Percentiles rank a stretch among this genome's conserved stretches.
Evolutionary conservation across 208 protist species (phyloP).

Genomic region (Trypanosoma platydactyli): DNA sequence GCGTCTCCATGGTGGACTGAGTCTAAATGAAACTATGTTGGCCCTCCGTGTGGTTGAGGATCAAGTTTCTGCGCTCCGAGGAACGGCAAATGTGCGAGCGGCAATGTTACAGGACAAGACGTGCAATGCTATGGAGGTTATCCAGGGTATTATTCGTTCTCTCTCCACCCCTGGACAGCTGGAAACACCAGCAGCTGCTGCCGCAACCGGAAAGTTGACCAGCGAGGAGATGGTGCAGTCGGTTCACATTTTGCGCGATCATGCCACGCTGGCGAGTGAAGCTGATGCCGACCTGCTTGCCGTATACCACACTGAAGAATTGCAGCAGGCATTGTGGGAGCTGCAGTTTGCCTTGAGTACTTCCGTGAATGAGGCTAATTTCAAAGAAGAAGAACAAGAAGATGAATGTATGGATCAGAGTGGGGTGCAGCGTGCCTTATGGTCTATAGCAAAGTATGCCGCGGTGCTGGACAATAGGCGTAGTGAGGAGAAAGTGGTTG

Average conservation of each 20-base stretch:
- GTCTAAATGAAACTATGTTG: neutral
- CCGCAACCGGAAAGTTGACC: neutral
- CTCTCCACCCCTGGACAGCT: neutral
- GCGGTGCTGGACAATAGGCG: neutral
- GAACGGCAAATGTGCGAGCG: neutral
- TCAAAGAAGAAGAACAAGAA: slow-evolving; percentile 10
- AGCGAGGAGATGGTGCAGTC: neutral
- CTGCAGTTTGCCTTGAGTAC: neutral
- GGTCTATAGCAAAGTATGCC: neutral
- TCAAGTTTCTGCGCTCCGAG: neutral
- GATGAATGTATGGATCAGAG: neutral
- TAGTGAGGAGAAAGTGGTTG: neutral
- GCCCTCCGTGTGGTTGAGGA: neutral
- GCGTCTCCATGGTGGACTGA: neutral
- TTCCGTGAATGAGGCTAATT: neutral
- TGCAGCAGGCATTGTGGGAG: neutral
- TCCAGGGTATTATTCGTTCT: neutral
- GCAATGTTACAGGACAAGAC: neutral
- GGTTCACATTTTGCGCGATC: neutral
- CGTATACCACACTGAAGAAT: slow-evolving; percentile 1
- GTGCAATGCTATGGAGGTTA: slow-evolving; percentile 2
- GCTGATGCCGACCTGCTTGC: neutral
- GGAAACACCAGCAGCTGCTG: neutral
- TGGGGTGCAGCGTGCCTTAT: neutral
- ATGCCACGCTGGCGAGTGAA: neutral